phyloP scores from a whole-genome alignment of 257 asterid species.

The Penstemon eatonii region DNA sequence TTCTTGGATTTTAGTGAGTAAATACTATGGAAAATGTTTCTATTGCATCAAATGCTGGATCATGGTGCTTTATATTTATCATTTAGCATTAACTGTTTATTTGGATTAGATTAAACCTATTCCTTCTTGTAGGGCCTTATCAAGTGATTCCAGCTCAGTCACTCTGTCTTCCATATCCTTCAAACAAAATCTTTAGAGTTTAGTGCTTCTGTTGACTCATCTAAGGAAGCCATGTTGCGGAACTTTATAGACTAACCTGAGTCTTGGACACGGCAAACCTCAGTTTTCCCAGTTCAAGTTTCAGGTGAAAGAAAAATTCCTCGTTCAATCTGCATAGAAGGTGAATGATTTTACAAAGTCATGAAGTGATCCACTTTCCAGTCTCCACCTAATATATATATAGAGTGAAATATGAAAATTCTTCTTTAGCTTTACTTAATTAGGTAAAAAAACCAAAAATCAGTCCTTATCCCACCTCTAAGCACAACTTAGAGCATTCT shows the following conservation, averaged over 20 bases:
- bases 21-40: conserved; percentile 1
- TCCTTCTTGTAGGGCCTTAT: conserved; percentile 82
- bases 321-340: conserved; percentile 65
- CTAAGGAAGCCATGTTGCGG: neutral
- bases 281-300: conserved; percentile 75
- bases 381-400: too few relatives aligned
- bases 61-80: too few relatives aligned
- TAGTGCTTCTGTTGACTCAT: conserved; percentile 23
- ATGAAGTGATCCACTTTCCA: neutral
- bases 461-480: too few relatives aligned
- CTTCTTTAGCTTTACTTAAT: too few relatives aligned
- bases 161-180: conserved; percentile 78
- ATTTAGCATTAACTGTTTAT: neutral
- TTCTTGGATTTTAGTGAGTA: too few relatives aligned
- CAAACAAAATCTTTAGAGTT: conserved; percentile 23
- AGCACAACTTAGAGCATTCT: too few relatives aligned
- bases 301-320: conserved; percentile 68
- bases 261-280: conserved; percentile 79
- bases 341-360: neutral
- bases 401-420: too few relatives aligned
- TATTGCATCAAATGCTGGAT: too few relatives aligned
- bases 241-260: conserved; percentile 52
- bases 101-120: conserved; percentile 44
- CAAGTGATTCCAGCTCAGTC: conserved; percentile 72
- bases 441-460: too few relatives aligned